A percentile compares a stretch with the other conserved stretches of the same genome.
These are phyloP conservation scores for Venturia asperata DNA, from an alignment of 2,329 filamentous ascomycete species.

Conservation along the genomic window DNA sequence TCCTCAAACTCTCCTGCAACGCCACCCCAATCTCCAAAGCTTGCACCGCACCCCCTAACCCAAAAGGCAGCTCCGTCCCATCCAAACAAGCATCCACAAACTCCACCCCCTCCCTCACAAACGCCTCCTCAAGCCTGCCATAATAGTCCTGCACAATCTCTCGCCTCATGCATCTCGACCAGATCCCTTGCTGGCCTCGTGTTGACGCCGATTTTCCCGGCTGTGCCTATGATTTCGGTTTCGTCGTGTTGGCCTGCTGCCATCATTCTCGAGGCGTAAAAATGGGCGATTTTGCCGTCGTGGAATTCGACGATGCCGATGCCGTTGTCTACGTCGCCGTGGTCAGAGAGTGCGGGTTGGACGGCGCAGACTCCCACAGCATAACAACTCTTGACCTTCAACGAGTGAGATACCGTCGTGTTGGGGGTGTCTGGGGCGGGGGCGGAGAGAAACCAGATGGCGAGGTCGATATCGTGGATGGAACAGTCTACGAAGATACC, in stretches of 20 bases:
- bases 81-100: slow-evolving; percentile 55
- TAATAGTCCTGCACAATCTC: slow-evolving; percentile 58
- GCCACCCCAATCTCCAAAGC: slow-evolving; percentile 54
- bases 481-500: slow-evolving; percentile 66
- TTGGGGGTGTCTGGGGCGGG: slow-evolving; percentile 36
- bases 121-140: slow-evolving; percentile 55
- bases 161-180: slow-evolving; percentile 49
- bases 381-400: slow-evolving; percentile 48
- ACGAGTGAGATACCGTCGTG: slow-evolving; percentile 19
- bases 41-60: slow-evolving; percentile 50
- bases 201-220: slow-evolving; percentile 57
- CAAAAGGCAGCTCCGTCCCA: slow-evolving; percentile 48
- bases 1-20: slow-evolving; percentile 39
- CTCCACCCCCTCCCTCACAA: slow-evolving; percentile 57
- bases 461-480: slow-evolving; percentile 63
- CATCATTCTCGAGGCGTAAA: slow-evolving; percentile 61
- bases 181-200: slow-evolving; percentile 49
- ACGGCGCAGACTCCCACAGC: slow-evolving; percentile 54
- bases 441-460: slow-evolving; percentile 53
- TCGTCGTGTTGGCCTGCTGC: slow-evolving; percentile 60
- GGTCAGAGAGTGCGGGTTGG: slow-evolving; percentile 49
- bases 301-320: slow-evolving; percentile 60
- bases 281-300: slow-evolving; percentile 55
- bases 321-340: slow-evolving; percentile 56
- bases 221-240: slow-evolving; percentile 60